Evolutionary conservation across 1,284 basidiomycete species (phyloP).

Genomic region (Volvariella surrecta): DNA sequence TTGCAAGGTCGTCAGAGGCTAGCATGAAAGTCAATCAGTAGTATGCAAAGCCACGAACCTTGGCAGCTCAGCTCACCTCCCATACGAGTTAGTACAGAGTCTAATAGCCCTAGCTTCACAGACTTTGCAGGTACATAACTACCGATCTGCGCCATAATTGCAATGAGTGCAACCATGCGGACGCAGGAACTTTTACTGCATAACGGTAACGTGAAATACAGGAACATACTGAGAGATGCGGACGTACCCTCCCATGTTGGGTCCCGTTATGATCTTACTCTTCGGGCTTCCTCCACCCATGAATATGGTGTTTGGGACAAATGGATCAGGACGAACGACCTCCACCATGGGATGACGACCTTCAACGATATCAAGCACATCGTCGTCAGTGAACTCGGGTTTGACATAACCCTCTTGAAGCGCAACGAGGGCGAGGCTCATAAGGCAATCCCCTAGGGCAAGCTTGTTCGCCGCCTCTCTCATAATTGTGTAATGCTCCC

Average conservation of each 20-base stretch:
- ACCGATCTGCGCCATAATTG: conserved; percentile 63
- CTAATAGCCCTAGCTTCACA: conserved; percentile 70
- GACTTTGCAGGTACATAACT: conserved; percentile 71
- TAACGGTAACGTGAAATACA: not conserved
- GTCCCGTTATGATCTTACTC: conserved; percentile 75
- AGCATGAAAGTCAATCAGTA: conserved; percentile 6
- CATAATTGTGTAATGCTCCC: conserved; percentile 60
- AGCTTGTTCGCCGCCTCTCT: conserved; percentile 72
- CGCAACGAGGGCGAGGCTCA: conserved; percentile 63
- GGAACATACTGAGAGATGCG: not conserved
- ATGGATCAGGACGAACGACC: conserved; percentile 64
- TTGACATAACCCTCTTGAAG: conserved; percentile 70
- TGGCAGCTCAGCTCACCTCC: conserved; percentile 46
- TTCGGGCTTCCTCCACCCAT: conserved; percentile 47
- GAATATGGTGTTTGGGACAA: conserved; percentile 64
- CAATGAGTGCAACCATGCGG: conserved; percentile 67
- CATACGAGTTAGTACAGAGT: conserved; percentile 84
- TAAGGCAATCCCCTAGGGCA: conserved; percentile 73
- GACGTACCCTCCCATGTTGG: conserved; percentile 67
- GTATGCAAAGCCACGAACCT: conserved; percentile 7
- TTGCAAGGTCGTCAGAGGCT: conserved; percentile 82
- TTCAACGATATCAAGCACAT: conserved; percentile 56
- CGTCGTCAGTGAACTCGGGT: conserved; percentile 53
- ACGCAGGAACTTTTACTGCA: conserved; percentile 62
- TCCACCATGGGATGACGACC: conserved; percentile 84